Evolutionary conservation across 495 filamentous ascomycete genomes (phyloP).

Genomic region (Bacidia rubella): DNA sequence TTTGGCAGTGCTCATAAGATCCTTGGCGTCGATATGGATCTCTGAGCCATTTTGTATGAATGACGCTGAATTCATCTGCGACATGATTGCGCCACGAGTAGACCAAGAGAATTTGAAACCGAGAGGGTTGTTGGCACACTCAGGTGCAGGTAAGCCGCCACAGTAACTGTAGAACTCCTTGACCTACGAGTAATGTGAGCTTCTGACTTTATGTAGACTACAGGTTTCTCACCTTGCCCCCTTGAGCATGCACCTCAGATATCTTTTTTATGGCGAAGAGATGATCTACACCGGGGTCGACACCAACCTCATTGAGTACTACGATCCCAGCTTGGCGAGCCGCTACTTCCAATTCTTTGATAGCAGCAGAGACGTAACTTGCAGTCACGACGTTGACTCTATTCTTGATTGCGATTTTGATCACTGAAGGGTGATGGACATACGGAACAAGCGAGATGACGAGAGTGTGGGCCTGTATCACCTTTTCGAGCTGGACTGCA

Average conservation of each 20-base stretch:
- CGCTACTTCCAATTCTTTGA: constrained; percentile 7
- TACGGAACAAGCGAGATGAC: constrained; percentile 12
- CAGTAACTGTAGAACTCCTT: constrained; percentile 1
- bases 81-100: constrained; percentile 1
- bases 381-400: constrained; percentile 13
- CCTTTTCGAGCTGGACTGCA: background rate
- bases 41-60: background rate
- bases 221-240: constrained; percentile 1
- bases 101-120: constrained; percentile 12
- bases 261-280: constrained; percentile 5
- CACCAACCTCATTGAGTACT: constrained; percentile 14
- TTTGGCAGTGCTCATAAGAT: constrained; percentile 6
- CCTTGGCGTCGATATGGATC: background rate
- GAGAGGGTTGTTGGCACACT: constrained; percentile 6
- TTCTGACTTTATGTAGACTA: no score
- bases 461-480: background rate
- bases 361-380: constrained; percentile 12
- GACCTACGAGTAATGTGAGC: no score
- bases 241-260: background rate
- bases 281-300: constrained; percentile 7
- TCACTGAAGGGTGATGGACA: constrained; percentile 12
- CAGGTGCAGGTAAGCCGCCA: constrained; percentile 5
- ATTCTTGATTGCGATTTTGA: constrained; percentile 13
- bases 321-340: constrained; percentile 13
- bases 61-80: constrained; percentile 4